Base-by-base conservation (phyloP, 2,329 filamentous ascomycete species). In the Penicillium sp. region DNA sequence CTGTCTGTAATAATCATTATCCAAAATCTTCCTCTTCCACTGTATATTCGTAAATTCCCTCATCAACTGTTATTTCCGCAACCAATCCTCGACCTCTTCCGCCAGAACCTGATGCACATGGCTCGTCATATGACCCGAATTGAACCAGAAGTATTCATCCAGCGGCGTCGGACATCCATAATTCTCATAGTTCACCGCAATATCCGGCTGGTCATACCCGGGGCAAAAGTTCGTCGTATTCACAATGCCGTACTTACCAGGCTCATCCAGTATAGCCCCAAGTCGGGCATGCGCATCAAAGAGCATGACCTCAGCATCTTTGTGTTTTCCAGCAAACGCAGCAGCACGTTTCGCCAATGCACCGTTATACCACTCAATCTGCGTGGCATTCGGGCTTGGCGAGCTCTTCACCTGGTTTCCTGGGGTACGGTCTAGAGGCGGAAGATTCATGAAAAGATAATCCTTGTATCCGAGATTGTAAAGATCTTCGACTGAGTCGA, bases 391-490 rank as follows among this genome's bases (percentile, higher is more conserved):
- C 5, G 79, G 79, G 3, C 66, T 67, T 1, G 76, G 75, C 2
- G 65, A 67, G 16, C 62, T 53, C 11, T 55, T 61, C 4, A 40
- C 61, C 24, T 73, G 64, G 44, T 77, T 77, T 14, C 67, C 68
- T 1, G 72, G 70, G 5, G 74, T 77, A 10, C 77, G 74, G 57
- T 83, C 75, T 1, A 82, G 64, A 0, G 81, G 80, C 1, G 81
- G 80, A 2, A 83, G 68, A 41, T 81, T 80, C 65, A 83, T 67
- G 57, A 83, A 77, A 6, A 83, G 64, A 53, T 76, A 80, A 22
- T 77, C 71, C 3, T 65, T 63, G 58, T 79, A 81, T 0, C 79
- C 79, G 0, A 75, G 68, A 0, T 63, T 47, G 48, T 76, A 76
- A 5, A 82, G 63, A 0, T 67, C 69, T 22, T 73, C 65, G 8